Evolutionary conservation across 2,329 filamentous ascomycete species (phyloP), one percentile per base, ranked within the genome.

Genomic region (Emericellopsis cladophorae): DNA sequence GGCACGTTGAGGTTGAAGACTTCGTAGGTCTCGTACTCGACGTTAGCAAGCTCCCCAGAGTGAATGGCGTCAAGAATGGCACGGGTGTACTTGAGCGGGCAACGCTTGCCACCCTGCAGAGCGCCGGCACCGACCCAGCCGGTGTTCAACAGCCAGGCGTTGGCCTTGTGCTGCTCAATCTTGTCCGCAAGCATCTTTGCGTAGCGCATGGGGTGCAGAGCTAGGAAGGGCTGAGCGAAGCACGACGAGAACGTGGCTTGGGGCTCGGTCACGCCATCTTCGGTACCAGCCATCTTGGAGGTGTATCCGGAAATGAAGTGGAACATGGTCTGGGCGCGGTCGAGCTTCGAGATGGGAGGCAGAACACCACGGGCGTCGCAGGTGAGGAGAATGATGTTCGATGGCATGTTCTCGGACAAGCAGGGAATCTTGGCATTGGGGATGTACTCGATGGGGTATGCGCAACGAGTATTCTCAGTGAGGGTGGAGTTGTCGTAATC

Each of bases 281-380:
- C 92, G 29, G 92, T 98, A 57, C 92, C 92, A 49, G 92, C 92
- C 92, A 98, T 98, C 81, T 98, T 98, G 60, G 90, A 96, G 49
- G 92, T 98, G 76, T 98, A 98, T 54, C 92, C 92, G 15, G 86
- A 94, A 68, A 98, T 98, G 80, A 98, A 98, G 76, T 98, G 92
- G 82, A 96, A 98, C 90, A 98, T 96, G 64, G 88, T 95, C 72
- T 96, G 92, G 56, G 86, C 79, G 49, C 83, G 78, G 72, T 84
- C 80, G 61, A 98, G 83, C 76, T 96, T 96, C 56, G 88, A 95
- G 68, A 98, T 96, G 38, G 92, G 92, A 43, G 92, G 92, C 42
- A 98, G 80, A 39, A 98, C 92, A 72, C 92, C 92, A 52, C 92
- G 87, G 45, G 92, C 92, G 57, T 98, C 92, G 70, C 92, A 98